These are phyloP conservation scores for Acer yangbiense DNA, from an alignment of 345 rosid genomes.

Conservation along the genomic window DNA sequence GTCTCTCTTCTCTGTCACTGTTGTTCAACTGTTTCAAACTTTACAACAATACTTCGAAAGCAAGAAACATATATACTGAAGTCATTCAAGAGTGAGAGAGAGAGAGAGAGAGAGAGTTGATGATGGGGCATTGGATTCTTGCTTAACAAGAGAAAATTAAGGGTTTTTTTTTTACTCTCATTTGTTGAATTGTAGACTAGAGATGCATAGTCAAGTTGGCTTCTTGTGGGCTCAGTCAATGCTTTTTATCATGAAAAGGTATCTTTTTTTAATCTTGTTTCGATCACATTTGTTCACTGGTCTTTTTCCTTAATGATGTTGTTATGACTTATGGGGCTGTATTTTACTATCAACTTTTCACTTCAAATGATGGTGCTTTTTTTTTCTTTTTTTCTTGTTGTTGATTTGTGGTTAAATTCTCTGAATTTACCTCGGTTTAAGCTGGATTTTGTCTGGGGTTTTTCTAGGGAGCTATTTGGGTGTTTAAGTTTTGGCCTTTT, in stretches of 20 bases:
- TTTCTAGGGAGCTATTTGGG: background rate
- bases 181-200: conserved; percentile 7
- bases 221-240: conserved; percentile 62
- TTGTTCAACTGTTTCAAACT: conserved; percentile 5
- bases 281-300: conserved; percentile 23
- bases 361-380: conserved; percentile 24
- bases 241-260: conserved; percentile 51
- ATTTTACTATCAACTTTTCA: conserved; percentile 29
- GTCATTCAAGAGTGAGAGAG: background rate
- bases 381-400: background rate
- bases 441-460: conserved; percentile 11
- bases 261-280: conserved; percentile 28
- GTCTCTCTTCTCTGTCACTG: background rate
- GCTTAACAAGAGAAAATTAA: conserved; percentile 17
- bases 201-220: conserved; percentile 43
- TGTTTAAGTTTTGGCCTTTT: background rate
- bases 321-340: conserved; percentile 21
- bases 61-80: background rate
- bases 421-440: conserved; percentile 28
- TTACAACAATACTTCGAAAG: background rate
- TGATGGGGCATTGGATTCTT: conserved; percentile 45
- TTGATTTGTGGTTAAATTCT: conserved; percentile 19
- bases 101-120: background rate
- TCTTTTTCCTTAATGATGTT: conserved; percentile 21
- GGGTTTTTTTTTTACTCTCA: background rate